phyloP scores from a whole-genome alignment of 2,329 filamentous ascomycete species.

The Talaromyces sp. region DNA sequence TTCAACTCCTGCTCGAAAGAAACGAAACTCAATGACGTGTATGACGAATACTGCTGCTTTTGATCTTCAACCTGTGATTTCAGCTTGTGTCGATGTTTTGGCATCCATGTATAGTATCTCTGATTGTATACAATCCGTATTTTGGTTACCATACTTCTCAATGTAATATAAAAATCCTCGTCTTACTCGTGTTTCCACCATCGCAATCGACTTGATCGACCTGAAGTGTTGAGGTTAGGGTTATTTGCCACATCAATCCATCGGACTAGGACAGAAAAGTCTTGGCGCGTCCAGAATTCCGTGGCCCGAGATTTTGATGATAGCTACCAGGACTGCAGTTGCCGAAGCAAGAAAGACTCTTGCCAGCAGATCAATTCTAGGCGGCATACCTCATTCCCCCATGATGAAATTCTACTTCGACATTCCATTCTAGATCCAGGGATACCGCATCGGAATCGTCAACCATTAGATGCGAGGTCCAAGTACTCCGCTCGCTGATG shows the following conservation, averaged over 20 bases:
- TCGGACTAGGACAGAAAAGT: background rate
- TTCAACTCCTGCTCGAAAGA: constrained; percentile 11
- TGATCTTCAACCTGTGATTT: constrained; percentile 1
- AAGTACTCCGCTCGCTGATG: background rate
- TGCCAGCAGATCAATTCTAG: background rate
- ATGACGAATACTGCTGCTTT: constrained; percentile 13
- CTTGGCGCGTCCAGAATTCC: constrained; percentile 8
- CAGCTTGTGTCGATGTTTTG: constrained; percentile 1
- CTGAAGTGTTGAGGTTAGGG: constrained; percentile 6
- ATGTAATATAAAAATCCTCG: background rate
- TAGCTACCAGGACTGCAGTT: background rate
- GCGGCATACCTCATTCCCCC: background rate
- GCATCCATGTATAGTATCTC: constrained; percentile 15
- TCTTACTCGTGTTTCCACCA: background rate
- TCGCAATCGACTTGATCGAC: too few species aligned
- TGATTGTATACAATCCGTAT: constrained; percentile 11
- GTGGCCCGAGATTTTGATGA: background rate
- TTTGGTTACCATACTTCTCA: background rate
- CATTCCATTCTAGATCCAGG: too few species aligned
- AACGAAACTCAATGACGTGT: constrained; percentile 18
- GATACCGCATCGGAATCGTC: background rate
- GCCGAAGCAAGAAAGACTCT: background rate
- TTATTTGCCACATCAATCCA: background rate
- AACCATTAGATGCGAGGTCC: background rate
- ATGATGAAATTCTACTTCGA: too few species aligned